Evolutionary conservation across 192 early-diverging fungal genomes (phyloP).

Genomic region (Rhizophagus clarus): DNA sequence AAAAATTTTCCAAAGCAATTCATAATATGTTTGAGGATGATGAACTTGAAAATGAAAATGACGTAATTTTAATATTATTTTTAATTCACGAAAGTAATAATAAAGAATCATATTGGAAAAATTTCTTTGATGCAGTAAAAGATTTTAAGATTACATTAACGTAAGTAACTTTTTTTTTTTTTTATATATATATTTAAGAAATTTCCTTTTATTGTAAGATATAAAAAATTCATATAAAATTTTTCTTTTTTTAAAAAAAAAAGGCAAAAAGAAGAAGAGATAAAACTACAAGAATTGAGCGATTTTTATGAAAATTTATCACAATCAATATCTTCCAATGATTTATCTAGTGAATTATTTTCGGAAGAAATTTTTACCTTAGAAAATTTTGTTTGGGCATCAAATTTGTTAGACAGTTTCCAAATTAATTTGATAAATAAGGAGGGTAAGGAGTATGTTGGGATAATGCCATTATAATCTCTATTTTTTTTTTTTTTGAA

Average conservation of each 20-base stretch:
- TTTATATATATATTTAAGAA: neutral
- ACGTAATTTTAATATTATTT: neutral
- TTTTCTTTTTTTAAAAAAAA: neutral
- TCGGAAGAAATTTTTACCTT: neutral
- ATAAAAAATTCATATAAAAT: neutral
- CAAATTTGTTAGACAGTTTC: neutral
- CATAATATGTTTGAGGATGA: neutral
- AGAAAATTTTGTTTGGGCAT: neutral
- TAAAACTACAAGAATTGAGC: neutral
- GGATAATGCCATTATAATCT: constrained; percentile 6
- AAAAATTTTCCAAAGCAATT: neutral
- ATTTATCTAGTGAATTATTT: neutral
- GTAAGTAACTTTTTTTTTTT: no score
- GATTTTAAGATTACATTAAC: neutral
- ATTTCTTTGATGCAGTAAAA: neutral
- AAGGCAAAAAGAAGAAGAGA: neutral
- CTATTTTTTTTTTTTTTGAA: no score
- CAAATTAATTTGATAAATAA: neutral
- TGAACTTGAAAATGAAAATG: neutral
- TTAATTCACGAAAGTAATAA: constrained; percentile 14
- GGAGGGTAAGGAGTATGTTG: neutral
- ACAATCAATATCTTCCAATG: neutral
- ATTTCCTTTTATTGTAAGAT: neutral
- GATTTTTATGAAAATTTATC: neutral
- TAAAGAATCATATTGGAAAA: neutral